These are phyloP conservation scores for Stromatinia cepivora DNA, from an alignment of 2,329 filamentous ascomycete genomes.

Conservation along the genomic window DNA sequence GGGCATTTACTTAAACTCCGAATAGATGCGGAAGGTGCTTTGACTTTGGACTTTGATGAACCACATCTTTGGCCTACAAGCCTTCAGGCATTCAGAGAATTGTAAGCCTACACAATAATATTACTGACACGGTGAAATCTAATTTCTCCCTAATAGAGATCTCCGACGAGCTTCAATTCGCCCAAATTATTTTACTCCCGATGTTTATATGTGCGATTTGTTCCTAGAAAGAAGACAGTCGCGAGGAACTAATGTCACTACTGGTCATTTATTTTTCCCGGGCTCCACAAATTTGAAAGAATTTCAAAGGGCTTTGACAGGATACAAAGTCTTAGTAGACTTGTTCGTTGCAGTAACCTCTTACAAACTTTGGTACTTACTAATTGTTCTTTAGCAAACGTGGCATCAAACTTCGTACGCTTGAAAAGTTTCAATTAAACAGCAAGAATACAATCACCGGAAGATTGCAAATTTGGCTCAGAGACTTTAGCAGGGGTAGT, in stretches of 20 bases:
- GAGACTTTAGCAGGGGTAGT: neutral
- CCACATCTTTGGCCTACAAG: neutral
- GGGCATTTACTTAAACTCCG: slow-evolving; percentile 5
- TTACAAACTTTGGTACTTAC: neutral
- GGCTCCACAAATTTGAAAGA: neutral
- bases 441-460: slow-evolving; percentile 8
- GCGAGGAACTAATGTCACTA: no score
- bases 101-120: neutral
- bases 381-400: slow-evolving; percentile 7
- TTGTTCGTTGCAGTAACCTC: neutral
- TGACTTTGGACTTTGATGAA: slow-evolving; percentile 12
- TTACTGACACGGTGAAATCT: neutral
- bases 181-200: neutral
- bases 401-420: slow-evolving; percentile 2
- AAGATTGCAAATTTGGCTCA: slow-evolving; percentile 13
- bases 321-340: neutral
- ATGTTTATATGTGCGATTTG: slow-evolving; percentile 2
- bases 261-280: neutral
- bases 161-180: neutral
- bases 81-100: neutral
- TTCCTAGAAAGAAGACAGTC: neutral
- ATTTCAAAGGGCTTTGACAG: slow-evolving; percentile 5
- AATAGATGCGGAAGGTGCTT: neutral
- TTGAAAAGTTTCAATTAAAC: neutral
- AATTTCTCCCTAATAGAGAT: neutral